Conservation (phyloP, 2,329 filamentous ascomycete genomes). For the Fusarium goolgardi region DNA sequence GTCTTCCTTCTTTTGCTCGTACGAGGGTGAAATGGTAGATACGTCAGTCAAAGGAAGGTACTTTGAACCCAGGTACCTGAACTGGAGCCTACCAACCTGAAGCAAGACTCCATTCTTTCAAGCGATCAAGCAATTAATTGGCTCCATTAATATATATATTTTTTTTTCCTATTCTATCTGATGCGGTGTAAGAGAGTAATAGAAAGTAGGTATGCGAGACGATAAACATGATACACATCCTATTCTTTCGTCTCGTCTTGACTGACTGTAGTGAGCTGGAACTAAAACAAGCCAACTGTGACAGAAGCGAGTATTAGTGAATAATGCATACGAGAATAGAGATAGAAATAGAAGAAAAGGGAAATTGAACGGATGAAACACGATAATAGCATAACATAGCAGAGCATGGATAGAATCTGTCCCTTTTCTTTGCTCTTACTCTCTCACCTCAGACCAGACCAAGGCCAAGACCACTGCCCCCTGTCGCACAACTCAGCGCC, state of each 20-base stretch:
- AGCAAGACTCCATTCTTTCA: slow-evolving; percentile 23
- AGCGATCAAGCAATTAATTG: slow-evolving; percentile 14
- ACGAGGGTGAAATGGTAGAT: slow-evolving; percentile 41
- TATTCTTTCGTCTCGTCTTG: slow-evolving; percentile 3
- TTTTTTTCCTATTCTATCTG: slow-evolving; percentile 21
- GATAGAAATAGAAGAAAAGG: slow-evolving; percentile 22
- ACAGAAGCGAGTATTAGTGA: slow-evolving; percentile 15
- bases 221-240: slow-evolving; percentile 17
- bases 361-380: slow-evolving; percentile 46
- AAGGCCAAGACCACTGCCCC: slow-evolving; percentile 7
- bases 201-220: background rate
- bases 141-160: slow-evolving; percentile 3
- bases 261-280: slow-evolving; percentile 5
- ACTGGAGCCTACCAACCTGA: slow-evolving; percentile 29
- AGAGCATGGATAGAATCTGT: slow-evolving; percentile 24
- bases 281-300: slow-evolving; percentile 26
- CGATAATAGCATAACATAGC: slow-evolving; percentile 25
- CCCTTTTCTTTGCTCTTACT: slow-evolving; percentile 1
- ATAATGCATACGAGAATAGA: slow-evolving; percentile 3
- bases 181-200: slow-evolving; percentile 39
- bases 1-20: slow-evolving; percentile 22
- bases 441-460: background rate
- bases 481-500: slow-evolving; percentile 38
- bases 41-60: slow-evolving; percentile 44
- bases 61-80: slow-evolving; percentile 39